phyloP scores from a whole-genome alignment of 805 yeast species.

The Sugiyamaella smithiae region DNA sequence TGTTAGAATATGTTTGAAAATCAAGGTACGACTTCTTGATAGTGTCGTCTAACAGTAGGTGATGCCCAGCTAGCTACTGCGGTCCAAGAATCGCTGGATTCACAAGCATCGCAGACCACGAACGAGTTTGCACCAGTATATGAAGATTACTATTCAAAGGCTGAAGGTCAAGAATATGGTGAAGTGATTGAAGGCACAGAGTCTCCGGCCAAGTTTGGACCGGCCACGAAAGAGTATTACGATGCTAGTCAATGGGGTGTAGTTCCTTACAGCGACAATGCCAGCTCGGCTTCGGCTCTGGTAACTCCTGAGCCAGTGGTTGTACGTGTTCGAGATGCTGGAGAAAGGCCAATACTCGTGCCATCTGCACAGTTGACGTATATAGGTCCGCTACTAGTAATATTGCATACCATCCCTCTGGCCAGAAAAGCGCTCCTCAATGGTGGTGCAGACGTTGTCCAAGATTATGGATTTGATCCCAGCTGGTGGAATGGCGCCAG shows the following conservation, averaged over 20 bases:
- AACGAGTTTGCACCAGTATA: conserved; percentile 4
- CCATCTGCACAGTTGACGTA: conserved; percentile 20
- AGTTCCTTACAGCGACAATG: conserved; percentile 15
- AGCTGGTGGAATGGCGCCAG: conserved; percentile 29
- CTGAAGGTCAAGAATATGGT: conserved; percentile 24
- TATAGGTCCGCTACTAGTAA: conserved; percentile 29
- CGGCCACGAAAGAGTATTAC: conserved; percentile 25
- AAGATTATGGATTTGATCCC: conserved; percentile 29
- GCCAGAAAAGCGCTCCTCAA: conserved; percentile 30
- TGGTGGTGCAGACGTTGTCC: conserved; percentile 23
- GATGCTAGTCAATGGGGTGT: conserved; percentile 27
- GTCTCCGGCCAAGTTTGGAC: conserved; percentile 19
- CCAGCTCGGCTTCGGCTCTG: background rate
- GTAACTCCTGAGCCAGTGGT: background rate
- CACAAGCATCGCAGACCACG: background rate
- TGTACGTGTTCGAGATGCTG: background rate
- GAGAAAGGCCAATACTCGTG: conserved; percentile 23
- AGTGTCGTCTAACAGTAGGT: too few relatives aligned
- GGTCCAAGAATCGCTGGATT: conserved; percentile 8
- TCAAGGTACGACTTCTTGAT: background rate
- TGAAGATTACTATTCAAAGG: conserved; percentile 5
- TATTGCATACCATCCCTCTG: conserved; percentile 33
- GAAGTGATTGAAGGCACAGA: conserved; percentile 1
- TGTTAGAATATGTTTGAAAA: background rate
- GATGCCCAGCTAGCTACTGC: conserved; percentile 13